Percentiles rank a stretch among this genome's conserved stretches.
These are phyloP conservation scores for Mesotaenium endlicherianum DNA, from an alignment of 139 green algal species.

Conservation along the genomic window DNA sequence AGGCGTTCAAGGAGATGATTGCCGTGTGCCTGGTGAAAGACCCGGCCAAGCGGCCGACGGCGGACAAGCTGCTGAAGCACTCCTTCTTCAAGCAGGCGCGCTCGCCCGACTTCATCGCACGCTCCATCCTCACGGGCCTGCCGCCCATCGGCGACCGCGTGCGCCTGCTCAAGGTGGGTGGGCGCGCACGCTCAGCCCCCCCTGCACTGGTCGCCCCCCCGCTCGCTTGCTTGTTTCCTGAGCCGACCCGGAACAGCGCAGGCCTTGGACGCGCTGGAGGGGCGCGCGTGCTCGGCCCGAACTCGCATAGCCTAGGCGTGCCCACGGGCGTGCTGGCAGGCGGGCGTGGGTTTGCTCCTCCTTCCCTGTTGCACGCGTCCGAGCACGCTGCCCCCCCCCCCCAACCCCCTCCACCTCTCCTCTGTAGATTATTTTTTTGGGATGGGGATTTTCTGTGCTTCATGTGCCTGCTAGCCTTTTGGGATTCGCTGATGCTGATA, in stretches of 20 bases:
- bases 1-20: slow-evolving; percentile 88
- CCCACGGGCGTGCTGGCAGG: neutral
- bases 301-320: neutral
- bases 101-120: slow-evolving; percentile 72
- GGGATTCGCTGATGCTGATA: too few relatives aligned
- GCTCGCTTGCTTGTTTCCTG: neutral
- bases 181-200: neutral
- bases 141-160: slow-evolving; percentile 81
- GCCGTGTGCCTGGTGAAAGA: slow-evolving; percentile 95
- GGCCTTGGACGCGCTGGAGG: neutral
- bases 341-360: too few relatives aligned
- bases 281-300: neutral
- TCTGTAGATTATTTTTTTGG: neutral
- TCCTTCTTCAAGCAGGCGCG: slow-evolving; percentile 94
- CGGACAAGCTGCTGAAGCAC: slow-evolving; percentile 91
- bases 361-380: too few relatives aligned
- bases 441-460: neutral
- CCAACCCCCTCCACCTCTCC: neutral
- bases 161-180: slow-evolving; percentile 56
- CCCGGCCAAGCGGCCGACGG: slow-evolving; percentile 77
- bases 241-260: neutral
- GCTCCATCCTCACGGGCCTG: slow-evolving; percentile 77
- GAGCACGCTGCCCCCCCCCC: neutral
- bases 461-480: neutral
- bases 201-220: neutral